phyloP scores from a whole-genome alignment of 768 basidiomycete genomes.

The Chalciporus piperatus region DNA sequence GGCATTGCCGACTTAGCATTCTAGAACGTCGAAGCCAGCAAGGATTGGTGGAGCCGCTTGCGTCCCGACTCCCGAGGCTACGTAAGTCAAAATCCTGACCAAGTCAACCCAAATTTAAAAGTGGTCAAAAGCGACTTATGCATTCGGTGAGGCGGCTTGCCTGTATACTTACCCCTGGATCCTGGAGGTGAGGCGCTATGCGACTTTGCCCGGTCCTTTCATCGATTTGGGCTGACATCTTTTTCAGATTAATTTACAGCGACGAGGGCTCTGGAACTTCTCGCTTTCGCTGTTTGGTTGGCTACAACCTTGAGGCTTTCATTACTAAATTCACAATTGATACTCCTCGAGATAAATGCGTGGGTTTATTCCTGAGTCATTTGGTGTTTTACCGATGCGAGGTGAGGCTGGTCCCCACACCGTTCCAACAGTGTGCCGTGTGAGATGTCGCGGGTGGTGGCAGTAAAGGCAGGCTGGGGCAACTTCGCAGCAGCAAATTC shows the following conservation, averaged over 20 bases:
- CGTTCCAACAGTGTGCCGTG: no score
- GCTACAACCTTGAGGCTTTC: no score
- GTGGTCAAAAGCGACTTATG: conserved; percentile 76
- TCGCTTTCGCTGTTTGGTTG: no score
- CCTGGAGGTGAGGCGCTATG: conserved; percentile 49
- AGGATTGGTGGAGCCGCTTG: conserved; percentile 66
- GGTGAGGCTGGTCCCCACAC: no score
- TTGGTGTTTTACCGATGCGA: no score
- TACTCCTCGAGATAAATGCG: no score
- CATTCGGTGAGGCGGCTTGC: conserved; percentile 76
- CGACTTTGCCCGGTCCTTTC: background rate
- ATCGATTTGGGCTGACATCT: background rate
- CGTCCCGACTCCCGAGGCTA: conserved; percentile 75
- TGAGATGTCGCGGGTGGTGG: no score
- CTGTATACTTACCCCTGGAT: conserved; percentile 67
- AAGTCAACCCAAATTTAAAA: conserved; percentile 22
- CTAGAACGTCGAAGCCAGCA: conserved; percentile 59
- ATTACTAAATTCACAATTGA: no score
- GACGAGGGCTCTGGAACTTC: no score
- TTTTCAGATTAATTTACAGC: conserved; percentile 41
- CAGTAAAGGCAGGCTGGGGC: no score
- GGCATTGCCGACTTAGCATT: conserved; percentile 73
- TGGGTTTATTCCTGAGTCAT: no score
- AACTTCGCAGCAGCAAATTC: no score
- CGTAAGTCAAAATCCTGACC: conserved; percentile 28